phyloP scores from a whole-genome alignment of 192 early-diverging fungal genomes.

The Coemansia erecta region DNA sequence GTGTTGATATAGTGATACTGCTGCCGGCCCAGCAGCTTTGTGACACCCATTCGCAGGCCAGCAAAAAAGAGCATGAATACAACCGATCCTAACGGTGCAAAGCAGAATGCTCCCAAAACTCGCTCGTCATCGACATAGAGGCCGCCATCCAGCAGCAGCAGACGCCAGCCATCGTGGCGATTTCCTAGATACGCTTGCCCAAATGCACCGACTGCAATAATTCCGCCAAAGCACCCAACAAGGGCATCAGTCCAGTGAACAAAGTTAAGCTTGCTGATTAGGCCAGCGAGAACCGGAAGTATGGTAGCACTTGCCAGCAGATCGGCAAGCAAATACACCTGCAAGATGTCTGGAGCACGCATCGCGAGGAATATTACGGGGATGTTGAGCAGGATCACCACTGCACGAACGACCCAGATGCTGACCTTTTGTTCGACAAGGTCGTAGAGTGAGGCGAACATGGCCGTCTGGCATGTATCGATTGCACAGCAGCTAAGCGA shows the following conservation, averaged over 20 bases:
- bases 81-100: conserved; percentile 52
- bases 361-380: conserved; percentile 58
- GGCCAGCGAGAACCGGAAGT: conserved; percentile 57
- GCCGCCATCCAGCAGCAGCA: conserved; percentile 49
- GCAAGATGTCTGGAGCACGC: conserved; percentile 58
- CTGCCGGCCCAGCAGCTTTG: conserved; percentile 22
- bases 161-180: conserved; percentile 48
- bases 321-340: conserved; percentile 63
- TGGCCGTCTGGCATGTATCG: conserved; percentile 68
- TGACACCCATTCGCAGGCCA: conserved; percentile 29
- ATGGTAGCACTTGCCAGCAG: conserved; percentile 59
- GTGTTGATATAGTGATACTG: conserved; percentile 32
- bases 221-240: conserved; percentile 54
- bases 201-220: conserved; percentile 55
- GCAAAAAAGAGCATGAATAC: conserved; percentile 44
- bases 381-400: conserved; percentile 50
- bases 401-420: conserved; percentile 48
- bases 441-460: conserved; percentile 65
- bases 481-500: conserved; percentile 65
- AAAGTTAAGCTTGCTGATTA: conserved; percentile 52
- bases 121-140: conserved; percentile 57
- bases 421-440: conserved; percentile 47
- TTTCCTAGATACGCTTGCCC: conserved; percentile 54
- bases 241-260: conserved; percentile 55
- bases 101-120: conserved; percentile 58